Evolutionary conservation across 768 basidiomycete genomes (phyloP).

Genomic region (Suillus americanus): DNA sequence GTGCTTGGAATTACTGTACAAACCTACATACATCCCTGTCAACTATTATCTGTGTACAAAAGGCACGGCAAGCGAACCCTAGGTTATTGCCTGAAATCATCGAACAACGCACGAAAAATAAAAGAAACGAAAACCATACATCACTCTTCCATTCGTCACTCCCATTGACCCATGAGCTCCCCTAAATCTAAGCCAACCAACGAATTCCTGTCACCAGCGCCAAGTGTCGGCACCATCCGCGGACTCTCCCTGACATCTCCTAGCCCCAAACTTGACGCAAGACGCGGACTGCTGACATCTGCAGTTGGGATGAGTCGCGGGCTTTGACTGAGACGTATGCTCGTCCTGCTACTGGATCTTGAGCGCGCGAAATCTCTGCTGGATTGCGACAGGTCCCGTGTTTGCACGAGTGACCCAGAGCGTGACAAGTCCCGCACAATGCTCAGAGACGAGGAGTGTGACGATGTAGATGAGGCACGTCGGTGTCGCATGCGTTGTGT

Average conservation of each 20-base stretch:
- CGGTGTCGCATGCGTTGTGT: conserved; percentile 77
- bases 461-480: conserved; percentile 72
- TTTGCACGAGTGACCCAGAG: conserved; percentile 32
- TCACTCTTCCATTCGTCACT: background rate
- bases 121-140: background rate
- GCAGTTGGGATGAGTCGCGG: conserved; percentile 32
- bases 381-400: background rate
- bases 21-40: background rate
- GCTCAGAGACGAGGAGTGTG: conserved; percentile 39
- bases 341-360: conserved; percentile 43
- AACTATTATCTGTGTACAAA: background rate
- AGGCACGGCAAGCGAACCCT: background rate
- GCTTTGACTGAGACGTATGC: conserved; percentile 33
- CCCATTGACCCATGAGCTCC: background rate
- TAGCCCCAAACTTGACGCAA: background rate
- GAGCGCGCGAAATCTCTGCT: conserved; percentile 36
- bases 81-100: background rate
- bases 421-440: conserved; percentile 7
- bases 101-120: background rate
- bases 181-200: background rate
- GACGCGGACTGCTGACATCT: conserved; percentile 23
- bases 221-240: conserved; percentile 4
- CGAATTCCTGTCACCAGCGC: background rate
- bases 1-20: background rate
- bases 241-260: background rate